These are phyloP conservation scores for Salinomyces thailandicus DNA, from an alignment of 2,329 filamentous ascomycete genomes.

Conservation along the genomic window DNA sequence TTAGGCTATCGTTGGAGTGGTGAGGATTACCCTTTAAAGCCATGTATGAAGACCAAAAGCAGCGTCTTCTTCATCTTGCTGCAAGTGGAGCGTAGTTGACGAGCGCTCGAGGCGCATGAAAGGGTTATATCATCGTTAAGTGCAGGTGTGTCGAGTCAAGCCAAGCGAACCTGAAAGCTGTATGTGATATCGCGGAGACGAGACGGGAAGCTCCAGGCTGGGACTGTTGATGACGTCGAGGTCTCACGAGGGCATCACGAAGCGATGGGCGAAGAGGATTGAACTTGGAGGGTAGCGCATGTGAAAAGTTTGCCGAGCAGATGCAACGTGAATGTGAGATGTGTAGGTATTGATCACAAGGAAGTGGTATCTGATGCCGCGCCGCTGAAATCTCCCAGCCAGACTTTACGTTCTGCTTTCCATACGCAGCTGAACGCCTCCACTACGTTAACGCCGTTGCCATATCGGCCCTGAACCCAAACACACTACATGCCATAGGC, in stretches of 20 bases:
- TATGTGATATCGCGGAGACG: too few relatives aligned
- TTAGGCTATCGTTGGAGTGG: too few relatives aligned
- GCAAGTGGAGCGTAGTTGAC: not conserved
- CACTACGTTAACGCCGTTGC: not conserved
- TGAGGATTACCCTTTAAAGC: constrained; percentile 92
- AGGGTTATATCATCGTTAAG: constrained; percentile 1
- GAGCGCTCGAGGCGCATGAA: constrained; percentile 3
- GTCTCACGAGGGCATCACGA: not conserved
- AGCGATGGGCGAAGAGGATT: too few relatives aligned
- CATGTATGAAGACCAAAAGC: constrained; percentile 74
- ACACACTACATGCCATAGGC: constrained; percentile 13
- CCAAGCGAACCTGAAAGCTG: too few relatives aligned
- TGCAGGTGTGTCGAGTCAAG: not conserved
- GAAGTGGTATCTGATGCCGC: constrained; percentile 4
- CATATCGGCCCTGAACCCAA: not conserved
- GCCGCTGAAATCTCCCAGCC: too few relatives aligned
- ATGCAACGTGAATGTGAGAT: constrained; percentile 1
- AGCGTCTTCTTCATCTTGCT: constrained; percentile 57
- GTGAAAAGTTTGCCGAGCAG: not conserved
- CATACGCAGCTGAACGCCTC: not conserved
- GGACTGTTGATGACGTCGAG: not conserved
- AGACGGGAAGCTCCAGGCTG: not conserved
- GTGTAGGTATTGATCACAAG: constrained; percentile 2
- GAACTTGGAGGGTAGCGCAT: too few relatives aligned
- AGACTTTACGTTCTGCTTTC: not conserved